Evolutionary conservation across 345 rosid genomes (phyloP), one percentile per base, ranked within the genome.

Genomic region (Eucalyptus marginata): DNA sequence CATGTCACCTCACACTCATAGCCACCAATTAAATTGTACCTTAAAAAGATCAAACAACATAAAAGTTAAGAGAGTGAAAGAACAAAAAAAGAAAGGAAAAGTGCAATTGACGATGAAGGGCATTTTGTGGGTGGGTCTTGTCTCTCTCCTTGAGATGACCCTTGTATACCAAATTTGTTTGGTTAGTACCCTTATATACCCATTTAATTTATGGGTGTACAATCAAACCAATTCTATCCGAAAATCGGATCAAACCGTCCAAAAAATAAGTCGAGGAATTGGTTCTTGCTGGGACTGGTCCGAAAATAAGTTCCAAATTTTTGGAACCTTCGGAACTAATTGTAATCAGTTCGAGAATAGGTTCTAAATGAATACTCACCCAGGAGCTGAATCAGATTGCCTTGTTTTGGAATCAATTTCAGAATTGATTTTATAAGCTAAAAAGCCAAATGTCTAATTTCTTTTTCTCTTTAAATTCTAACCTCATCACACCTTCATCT

Each of bases 311-410:
- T 20, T 52, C 58, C 25, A 20, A 20, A 20, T 18, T 18, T 52
- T 52, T 52, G 0, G 10, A 52, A 52, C 10, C 20, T 52, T 18
- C 8, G 2, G 58, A 52, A 52, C 0, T 52, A 0, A 52, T 52
- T 52, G 1, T 52, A 20, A 52, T 20, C 1, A 2, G 25, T 52
- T 52, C 1, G 5, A 2, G 10, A 7, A 52, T 52, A 52, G 0
- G 10, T 8, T 52, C 0, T 52, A 52, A 52, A 4, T 52, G 58
- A 52, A 52, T 52, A 52, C 1, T 20, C 25, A 52, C 1, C 5
- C 0, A 1, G 5, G 10, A 52, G 2, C 10, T 20, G 20, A 0
- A 52, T 52, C 0, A 3, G 0, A 52, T 0, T 52, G 24, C 7
- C 10, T 0, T 52, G 5, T 52, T 52, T 52, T 52, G 2, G 0